Conservation (phyloP, 495 filamentous ascomycete genomes). For the Penicillium desertorum region DNA sequence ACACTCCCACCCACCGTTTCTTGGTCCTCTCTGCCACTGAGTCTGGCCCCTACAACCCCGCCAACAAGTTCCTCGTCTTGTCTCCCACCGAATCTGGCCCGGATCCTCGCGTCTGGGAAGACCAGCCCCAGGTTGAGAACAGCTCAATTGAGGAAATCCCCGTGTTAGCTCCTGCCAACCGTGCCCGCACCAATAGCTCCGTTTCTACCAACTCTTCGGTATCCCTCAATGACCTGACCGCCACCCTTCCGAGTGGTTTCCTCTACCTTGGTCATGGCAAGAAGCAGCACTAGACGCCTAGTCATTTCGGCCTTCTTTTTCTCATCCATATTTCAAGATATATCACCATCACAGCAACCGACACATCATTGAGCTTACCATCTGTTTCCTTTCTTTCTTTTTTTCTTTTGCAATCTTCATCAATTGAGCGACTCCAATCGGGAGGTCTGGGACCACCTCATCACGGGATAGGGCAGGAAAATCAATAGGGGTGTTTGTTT, state of each 20-base stretch:
- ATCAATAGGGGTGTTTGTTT: slow-evolving; percentile 11
- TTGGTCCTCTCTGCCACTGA: slow-evolving; percentile 34
- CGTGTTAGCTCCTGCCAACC: slow-evolving; percentile 7
- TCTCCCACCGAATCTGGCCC: slow-evolving; percentile 42
- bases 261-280: slow-evolving; percentile 34
- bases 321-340: slow-evolving; percentile 20
- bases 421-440: slow-evolving; percentile 13
- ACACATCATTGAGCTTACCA: slow-evolving; percentile 12
- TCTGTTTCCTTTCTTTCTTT: not conserved
- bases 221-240: slow-evolving; percentile 21
- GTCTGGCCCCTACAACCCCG: slow-evolving; percentile 23
- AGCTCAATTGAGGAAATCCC: slow-evolving; percentile 12
- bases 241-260: slow-evolving; percentile 31
- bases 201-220: slow-evolving; percentile 25
- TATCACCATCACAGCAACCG: slow-evolving; percentile 21
- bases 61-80: slow-evolving; percentile 36
- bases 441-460: slow-evolving; percentile 4
- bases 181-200: slow-evolving; percentile 28
- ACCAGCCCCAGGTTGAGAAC: slow-evolving; percentile 25
- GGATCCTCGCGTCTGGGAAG: slow-evolving; percentile 25
- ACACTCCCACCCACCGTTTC: slow-evolving; percentile 38
- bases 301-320: slow-evolving; percentile 5
- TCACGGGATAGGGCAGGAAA: slow-evolving; percentile 4
- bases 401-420: slow-evolving; percentile 11
- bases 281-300: slow-evolving; percentile 11